Base-by-base conservation (phyloP, 768 basidiomycete species). In the Hericium rajendrae region DNA sequence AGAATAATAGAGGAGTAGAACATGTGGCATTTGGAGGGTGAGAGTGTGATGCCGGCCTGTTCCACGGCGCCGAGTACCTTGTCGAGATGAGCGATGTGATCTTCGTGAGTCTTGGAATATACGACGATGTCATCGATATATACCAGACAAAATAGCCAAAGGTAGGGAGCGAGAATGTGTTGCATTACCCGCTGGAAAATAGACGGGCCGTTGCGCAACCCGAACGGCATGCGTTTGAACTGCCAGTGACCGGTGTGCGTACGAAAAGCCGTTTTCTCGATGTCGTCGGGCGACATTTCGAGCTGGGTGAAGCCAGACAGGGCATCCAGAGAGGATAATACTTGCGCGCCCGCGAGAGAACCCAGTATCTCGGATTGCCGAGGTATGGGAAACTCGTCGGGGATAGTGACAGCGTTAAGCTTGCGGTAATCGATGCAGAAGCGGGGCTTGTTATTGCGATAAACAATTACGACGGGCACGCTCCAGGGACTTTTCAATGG, bases 161-260 rank as follows among this genome's bases (percentile, higher is more conserved):
- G 22, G 22, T 22, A 22, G 22, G 22, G 22, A 22, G 22, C 22
- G 22, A 22, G 22, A 22, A 22, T 22, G 22, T 22, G 22, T 22
- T 22, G 72, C 75, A 78, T 77, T 1, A 74, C 60, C n/a, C 72
- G 51, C 53, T 77, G 76, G 56, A 76, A 76, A 0, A 74, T 65
- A 1, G 69, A 63, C 0, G 75, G 76, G 0, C 57, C 68, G 51
- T 71, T 70, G 13, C 58, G 40, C 1, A 60, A 56, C 2, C 63
- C 63, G 52, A 78, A 77, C 0, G 74, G 75, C 73, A 77, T 75
- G 38, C 72, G 51, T 24, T 56, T 57, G 60, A 77, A 77, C 57
- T 78, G 75, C 32, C 57, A 73, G 0, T 76, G 60, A 8, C 76
- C 77, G 39, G 60, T 50, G 57, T 76, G 77, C 0, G 69, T 70